phyloP scores from a whole-genome alignment of 192 early-diverging fungal genomes.

The Linnemannia zychae region DNA sequence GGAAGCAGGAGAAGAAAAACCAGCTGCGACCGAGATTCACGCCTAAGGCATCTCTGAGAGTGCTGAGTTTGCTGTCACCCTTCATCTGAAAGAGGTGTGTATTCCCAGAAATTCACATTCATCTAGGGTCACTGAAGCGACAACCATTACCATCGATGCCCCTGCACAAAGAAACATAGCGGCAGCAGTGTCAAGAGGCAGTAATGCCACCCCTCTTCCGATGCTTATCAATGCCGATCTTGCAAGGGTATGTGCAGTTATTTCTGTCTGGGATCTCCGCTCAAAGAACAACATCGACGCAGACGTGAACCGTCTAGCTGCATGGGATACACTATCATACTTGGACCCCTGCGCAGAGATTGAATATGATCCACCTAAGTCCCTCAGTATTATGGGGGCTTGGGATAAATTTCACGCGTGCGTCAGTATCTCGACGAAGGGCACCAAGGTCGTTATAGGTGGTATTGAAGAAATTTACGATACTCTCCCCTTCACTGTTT shows the following conservation, averaged over 20 bases:
- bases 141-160: background rate
- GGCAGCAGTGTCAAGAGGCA: background rate
- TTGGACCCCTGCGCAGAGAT: background rate
- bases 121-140: background rate
- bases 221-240: too few relatives aligned
- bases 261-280: background rate
- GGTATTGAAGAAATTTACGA: background rate
- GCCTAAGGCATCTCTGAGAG: slow-evolving; percentile 3
- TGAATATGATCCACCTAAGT: background rate
- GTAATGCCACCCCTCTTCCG: background rate
- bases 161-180: background rate
- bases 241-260: background rate
- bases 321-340: background rate
- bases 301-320: background rate
- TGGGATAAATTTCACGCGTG: background rate
- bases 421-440: background rate
- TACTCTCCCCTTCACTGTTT: background rate
- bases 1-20: background rate
- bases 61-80: background rate
- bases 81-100: background rate
- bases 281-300: background rate
- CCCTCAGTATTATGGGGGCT: background rate
- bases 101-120: background rate
- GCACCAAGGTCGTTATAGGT: background rate
- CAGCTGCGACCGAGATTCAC: background rate